Evolutionary conservation across 2,329 filamentous ascomycete species (phyloP), one percentile per base, ranked within the genome.

Genomic region (Juglanconis sp.): DNA sequence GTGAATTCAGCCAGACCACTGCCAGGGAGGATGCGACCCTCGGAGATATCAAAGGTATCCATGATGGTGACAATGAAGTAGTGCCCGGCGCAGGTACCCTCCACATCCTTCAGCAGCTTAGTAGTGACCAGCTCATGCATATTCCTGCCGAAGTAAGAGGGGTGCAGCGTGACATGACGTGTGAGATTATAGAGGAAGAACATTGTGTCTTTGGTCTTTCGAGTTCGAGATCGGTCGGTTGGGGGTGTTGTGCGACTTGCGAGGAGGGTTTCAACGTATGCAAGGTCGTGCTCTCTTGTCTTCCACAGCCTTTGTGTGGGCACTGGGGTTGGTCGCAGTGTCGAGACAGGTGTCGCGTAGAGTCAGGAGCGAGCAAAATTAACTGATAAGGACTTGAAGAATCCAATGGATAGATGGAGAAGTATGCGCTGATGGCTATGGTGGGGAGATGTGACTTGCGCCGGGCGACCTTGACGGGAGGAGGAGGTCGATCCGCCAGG

Each of bases 41-140:
- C 92, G 15, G 92, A 96, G 70, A 98, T 94, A 68, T 97, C 91
- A 70, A 96, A 93, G 53, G 93, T 91, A 75, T 97, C 93, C 86
- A 99, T 94, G 70, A 99, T 96, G 71, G 92, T 95, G 69, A 99
- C 95, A 72, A 99, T 96, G 76, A 95, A 98, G 81, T 96, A 97
- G 73, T 91, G 92, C 61, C 95, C 95, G 3, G 92, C 95, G 76
- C 93, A 97, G 47, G 91, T 94, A 31, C 95, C 95, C 77, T 99
- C 95, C 64, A 97, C 92, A 72, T 98, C 94, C 71, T 91, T 89
- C 65, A 96, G 84, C 34, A 99, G 86, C 75, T 94, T 92, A 68
- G 90, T 89, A 55, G 90, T 94, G 46, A 99, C 90, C 69, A 96
- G 88, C 68, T 96, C 90, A 69, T 94, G 89, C 81, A 97, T 96